Percentiles rank a stretch among this genome's conserved stretches.
phyloP scores from a whole-genome alignment of 2,329 filamentous ascomycete species.

The Microascus cirrosus region DNA sequence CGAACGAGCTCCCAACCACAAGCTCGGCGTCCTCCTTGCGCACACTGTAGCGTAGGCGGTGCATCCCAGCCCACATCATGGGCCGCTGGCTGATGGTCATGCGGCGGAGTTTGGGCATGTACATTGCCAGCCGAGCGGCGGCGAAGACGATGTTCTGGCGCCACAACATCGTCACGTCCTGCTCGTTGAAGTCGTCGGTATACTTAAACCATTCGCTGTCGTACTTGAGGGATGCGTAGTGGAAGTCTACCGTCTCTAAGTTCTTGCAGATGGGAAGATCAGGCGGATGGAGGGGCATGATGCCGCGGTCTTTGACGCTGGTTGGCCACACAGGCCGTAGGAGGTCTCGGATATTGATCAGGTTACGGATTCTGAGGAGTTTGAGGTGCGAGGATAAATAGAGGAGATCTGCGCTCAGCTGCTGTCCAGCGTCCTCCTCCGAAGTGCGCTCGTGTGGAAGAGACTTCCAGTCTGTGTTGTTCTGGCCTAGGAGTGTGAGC shows the following conservation, averaged over 20 bases:
- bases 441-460: slow-evolving; percentile 11
- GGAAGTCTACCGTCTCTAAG: slow-evolving; percentile 9
- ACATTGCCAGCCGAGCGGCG: slow-evolving; percentile 10
- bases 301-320: slow-evolving; percentile 6
- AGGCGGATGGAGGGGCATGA: slow-evolving; percentile 4
- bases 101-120: slow-evolving; percentile 11
- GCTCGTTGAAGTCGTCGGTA: slow-evolving; percentile 10
- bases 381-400: slow-evolving; percentile 8
- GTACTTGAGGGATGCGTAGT: slow-evolving; percentile 11
- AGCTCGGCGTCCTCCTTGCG: slow-evolving; percentile 3
- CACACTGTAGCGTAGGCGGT: slow-evolving; percentile 10
- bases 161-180: slow-evolving; percentile 9
- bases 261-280: slow-evolving; percentile 6
- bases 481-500: slow-evolving; percentile 10
- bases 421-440: slow-evolving; percentile 9
- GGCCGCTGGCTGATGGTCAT: slow-evolving; percentile 11
- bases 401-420: slow-evolving; percentile 8
- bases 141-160: slow-evolving; percentile 12
- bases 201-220: slow-evolving; percentile 11
- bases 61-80: slow-evolving; percentile 14
- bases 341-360: slow-evolving; percentile 10
- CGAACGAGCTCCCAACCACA: slow-evolving; percentile 11
- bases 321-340: slow-evolving; percentile 10
- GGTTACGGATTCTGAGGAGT: slow-evolving; percentile 8
- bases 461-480: slow-evolving; percentile 11